Base-by-base conservation (phyloP, 495 filamentous ascomycete genomes). In the Letharia lupina region DNA sequence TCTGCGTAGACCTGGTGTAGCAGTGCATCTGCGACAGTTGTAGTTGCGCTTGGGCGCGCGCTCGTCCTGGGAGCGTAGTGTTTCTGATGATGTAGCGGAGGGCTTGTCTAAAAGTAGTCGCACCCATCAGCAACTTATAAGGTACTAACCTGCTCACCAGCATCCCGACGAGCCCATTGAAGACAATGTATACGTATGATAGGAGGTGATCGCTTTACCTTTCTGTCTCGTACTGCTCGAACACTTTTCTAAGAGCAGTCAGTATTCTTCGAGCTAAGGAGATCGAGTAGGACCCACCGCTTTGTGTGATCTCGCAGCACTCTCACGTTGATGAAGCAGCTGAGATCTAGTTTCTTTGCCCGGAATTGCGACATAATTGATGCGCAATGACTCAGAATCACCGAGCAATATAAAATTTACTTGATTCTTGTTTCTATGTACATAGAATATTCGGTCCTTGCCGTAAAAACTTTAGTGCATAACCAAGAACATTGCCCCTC, bases 81-180 rank as follows among this genome's bases (percentile, higher is more conserved):
- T 98, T 98, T 74, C 89, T 91, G 76, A 96, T 88, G 69, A 95
- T 86, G 77, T 96, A 97, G 69, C 94, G 89, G 60, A 98, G 88
- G 39, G 95, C 94, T 89, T 98, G 94, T 74, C 94, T 96, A 67
- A 71, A 57, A 10, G 50, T 16, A 57, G 15, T 28, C 47, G 35
- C 41, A 52, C 40, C 37, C 1, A 18, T 61, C 40, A 62, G 57
- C 40, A 66, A 9, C 39, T 39, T 40, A 42, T 31, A 18, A 23
- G n/a, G 31, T 16, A 57, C 54, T 15, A 35, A 35, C 8, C 31
- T 16, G 15, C 52, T 57, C 6, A 6, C n/a, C 15, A 57, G 54
- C 54, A 37, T 20, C 13, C 31, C 13, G 10, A 20, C 2, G 7
- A 37, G 15, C 13, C 54, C 6, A 20, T 20, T 3, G 33, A 37